A percentile compares a stretch with the other conserved stretches of the same genome.
Evolutionary conservation across 371 early-diverging fungal species (phyloP).

Genomic region (Mucor irregularis): DNA sequence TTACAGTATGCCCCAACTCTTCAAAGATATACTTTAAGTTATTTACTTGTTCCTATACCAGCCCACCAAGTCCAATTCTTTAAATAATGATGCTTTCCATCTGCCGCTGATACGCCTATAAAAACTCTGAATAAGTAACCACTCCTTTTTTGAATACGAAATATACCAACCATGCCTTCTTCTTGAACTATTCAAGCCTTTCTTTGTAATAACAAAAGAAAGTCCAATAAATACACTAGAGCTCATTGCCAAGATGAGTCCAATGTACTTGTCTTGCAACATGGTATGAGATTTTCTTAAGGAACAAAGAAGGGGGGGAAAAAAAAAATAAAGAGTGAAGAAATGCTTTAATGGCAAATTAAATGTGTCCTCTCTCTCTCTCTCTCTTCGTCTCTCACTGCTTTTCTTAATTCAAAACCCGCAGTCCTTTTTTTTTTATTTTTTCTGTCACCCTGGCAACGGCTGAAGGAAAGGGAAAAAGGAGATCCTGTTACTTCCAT

Average conservation of each 20-base stretch:
- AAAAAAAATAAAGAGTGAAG: slow-evolving; percentile 4
- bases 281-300: slow-evolving; percentile 14
- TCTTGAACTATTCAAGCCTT: slow-evolving; percentile 72
- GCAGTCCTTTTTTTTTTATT: too few species aligned
- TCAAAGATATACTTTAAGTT: neutral
- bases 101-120: slow-evolving; percentile 69
- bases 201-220: slow-evolving; percentile 86
- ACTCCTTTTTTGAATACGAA: slow-evolving; percentile 20
- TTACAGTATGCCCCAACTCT: neutral
- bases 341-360: too few species aligned
- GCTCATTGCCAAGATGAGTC: slow-evolving; percentile 78
- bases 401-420: too few species aligned
- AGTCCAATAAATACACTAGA: slow-evolving; percentile 83
- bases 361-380: too few species aligned
- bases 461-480: too few species aligned
- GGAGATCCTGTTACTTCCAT: too few species aligned
- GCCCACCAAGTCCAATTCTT: slow-evolving; percentile 80
- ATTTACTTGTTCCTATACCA: slow-evolving; percentile 82
- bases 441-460: too few species aligned
- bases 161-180: slow-evolving; percentile 30
- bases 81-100: slow-evolving; percentile 32
- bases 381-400: too few species aligned
- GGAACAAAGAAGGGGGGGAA: slow-evolving; percentile 2
- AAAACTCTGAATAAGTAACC: slow-evolving; percentile 53
- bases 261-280: slow-evolving; percentile 79